These are phyloP conservation scores for Suhomyces yuchorum DNA, from an alignment of 1,139 yeast genomes.

Conservation along the genomic window DNA sequence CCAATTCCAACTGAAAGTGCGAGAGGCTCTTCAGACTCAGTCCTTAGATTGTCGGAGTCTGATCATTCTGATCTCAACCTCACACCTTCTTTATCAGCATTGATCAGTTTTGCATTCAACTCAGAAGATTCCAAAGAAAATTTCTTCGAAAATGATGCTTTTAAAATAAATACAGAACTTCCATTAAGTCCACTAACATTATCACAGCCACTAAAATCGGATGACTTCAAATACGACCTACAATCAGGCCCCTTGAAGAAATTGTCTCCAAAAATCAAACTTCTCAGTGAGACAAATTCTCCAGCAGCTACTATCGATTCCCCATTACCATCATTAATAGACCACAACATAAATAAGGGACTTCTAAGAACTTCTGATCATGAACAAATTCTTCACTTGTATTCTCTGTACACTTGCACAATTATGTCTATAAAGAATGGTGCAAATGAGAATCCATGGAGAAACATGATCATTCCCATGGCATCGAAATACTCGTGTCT, in stretches of 20 bases:
- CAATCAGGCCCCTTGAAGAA: background rate
- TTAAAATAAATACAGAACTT: conserved; percentile 19
- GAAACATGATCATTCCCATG: conserved; percentile 57
- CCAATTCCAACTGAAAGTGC: background rate
- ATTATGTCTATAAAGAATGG: conserved; percentile 68
- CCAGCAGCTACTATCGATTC: background rate
- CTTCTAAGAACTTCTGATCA: conserved; percentile 32
- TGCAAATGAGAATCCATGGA: conserved; percentile 68
- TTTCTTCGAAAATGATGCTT: conserved; percentile 8
- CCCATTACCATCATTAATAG: background rate
- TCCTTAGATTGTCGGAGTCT: background rate
- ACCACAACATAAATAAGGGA: conserved; percentile 2
- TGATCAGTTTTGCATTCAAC: conserved; percentile 46
- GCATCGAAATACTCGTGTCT: conserved; percentile 56
- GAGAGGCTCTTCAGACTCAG: background rate
- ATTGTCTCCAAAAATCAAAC: conserved; percentile 4
- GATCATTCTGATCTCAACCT: conserved; percentile 23
- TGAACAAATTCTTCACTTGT: conserved; percentile 39
- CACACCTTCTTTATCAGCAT: conserved; percentile 49
- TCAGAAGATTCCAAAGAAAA: conserved; percentile 21
- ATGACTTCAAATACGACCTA: background rate
- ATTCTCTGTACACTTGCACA: conserved; percentile 54
- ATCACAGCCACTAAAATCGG: background rate
- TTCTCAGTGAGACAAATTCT: background rate
- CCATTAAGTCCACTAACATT: conserved; percentile 40